Conservation (phyloP, 805 yeast genomes). For the Kockiozyma suomiensis region DNA sequence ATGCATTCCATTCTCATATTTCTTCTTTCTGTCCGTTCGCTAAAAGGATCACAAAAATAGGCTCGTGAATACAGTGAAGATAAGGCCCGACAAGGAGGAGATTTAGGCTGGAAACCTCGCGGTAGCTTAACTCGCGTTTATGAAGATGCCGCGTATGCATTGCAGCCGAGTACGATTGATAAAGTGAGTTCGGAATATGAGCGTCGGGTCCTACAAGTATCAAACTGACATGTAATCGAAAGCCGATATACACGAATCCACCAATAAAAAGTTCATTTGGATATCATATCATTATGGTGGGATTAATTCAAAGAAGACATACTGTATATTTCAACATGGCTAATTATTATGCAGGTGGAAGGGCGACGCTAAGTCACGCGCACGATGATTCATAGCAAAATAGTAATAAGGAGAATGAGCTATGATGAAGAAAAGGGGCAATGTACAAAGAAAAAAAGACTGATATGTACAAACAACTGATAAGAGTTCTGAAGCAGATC, state of each 20-base stretch:
- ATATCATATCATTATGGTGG: constrained; percentile 33
- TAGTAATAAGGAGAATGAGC: no score
- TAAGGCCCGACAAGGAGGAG: constrained; percentile 35
- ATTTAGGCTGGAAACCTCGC: constrained; percentile 34
- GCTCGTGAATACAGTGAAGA: constrained; percentile 33
- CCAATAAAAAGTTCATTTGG: constrained; percentile 32
- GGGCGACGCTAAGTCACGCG: constrained; percentile 17
- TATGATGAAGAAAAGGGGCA: no score
- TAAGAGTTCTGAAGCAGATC: no score
- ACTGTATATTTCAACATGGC: no score
- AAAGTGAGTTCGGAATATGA: constrained; percentile 10
- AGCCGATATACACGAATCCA: constrained; percentile 31
- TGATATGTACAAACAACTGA: no score
- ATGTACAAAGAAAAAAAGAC: no score
- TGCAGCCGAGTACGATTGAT: constrained; percentile 31
- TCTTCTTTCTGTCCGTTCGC: no score
- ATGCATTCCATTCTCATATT: not conserved
- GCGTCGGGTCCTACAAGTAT: not conserved
- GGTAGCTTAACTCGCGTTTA: constrained; percentile 31
- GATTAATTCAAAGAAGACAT: not conserved
- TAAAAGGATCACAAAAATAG: constrained; percentile 8
- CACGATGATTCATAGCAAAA: not conserved
- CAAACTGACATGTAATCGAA: not conserved
- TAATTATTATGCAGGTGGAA: constrained; percentile 21
- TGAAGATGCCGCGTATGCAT: constrained; percentile 34